phyloP scores from a whole-genome alignment of 2,329 filamentous ascomycete genomes.

The Zymoseptoria passerinii region DNA sequence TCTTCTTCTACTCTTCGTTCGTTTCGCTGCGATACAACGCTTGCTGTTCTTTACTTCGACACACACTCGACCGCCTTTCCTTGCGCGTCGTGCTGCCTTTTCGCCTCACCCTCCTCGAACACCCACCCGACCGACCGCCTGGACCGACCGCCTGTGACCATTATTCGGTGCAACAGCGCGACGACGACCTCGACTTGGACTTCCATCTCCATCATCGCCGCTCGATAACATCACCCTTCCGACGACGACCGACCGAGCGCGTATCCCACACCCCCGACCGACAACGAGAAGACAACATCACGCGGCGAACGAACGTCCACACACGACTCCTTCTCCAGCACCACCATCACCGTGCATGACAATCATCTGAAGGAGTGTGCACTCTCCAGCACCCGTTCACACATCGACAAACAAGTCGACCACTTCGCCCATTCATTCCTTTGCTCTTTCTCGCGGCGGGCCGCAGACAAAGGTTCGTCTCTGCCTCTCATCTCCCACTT shows the following conservation, averaged over 20 bases:
- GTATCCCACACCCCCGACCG: not conserved
- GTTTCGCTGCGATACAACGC: not conserved
- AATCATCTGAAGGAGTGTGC: not conserved
- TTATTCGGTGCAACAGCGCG: not conserved
- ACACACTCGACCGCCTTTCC: not conserved
- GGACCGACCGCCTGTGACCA: not conserved
- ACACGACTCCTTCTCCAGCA: not conserved
- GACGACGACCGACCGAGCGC: not conserved
- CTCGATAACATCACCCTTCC: not conserved
- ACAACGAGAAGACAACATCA: not conserved
- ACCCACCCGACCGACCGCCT: not conserved
- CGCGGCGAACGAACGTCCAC: not conserved
- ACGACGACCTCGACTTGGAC: not conserved
- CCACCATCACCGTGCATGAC: not conserved
- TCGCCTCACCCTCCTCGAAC: not conserved
- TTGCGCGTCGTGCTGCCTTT: not conserved
- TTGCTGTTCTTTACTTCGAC: not conserved
- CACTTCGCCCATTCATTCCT: not conserved
- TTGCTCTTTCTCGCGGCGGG: conserved; percentile 1
- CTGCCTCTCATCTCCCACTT: not conserved
- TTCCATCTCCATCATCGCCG: not conserved
- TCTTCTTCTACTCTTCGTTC: not conserved
- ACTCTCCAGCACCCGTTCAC: not conserved
- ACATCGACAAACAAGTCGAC: not conserved
- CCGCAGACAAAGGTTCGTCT: conserved; percentile 1